Evolutionary conservation across 306 rosid species (phyloP).

Genomic region (Casuarina equisetifolia): DNA sequence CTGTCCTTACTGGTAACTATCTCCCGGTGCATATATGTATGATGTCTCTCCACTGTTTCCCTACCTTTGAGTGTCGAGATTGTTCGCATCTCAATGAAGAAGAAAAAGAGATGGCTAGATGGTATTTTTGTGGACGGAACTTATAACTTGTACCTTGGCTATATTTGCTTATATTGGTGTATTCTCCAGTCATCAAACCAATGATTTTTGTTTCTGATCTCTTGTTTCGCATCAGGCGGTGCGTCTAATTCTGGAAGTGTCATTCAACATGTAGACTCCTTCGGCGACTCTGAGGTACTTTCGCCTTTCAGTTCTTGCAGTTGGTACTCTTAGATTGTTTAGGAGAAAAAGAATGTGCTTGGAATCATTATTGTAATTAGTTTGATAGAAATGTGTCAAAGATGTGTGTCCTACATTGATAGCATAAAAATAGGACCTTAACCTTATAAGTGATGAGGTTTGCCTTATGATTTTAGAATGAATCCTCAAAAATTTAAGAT

Average conservation of each 20-base stretch:
- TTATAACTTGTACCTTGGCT: too few relatives aligned
- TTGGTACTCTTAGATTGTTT: not conserved
- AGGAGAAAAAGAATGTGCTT: not conserved
- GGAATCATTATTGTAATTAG: too few relatives aligned
- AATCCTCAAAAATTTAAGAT: too few relatives aligned
- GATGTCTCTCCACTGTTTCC: not conserved
- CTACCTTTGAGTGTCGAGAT: not conserved
- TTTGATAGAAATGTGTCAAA: too few relatives aligned
- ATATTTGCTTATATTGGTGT: too few relatives aligned
- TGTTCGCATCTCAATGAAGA: too few relatives aligned
- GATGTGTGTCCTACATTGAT: too few relatives aligned
- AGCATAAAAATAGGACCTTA: too few relatives aligned
- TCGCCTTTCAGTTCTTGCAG: constrained; percentile 5
- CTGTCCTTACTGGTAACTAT: constrained; percentile 52
- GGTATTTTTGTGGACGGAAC: too few relatives aligned
- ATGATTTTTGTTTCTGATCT: not conserved
- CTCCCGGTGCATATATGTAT: not conserved
- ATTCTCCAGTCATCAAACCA: not conserved
- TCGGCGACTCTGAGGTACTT: constrained; percentile 66
- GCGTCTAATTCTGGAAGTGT: constrained; percentile 51
- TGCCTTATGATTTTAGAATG: too few relatives aligned
- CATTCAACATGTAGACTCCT: constrained; percentile 68
- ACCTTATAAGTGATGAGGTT: too few relatives aligned
- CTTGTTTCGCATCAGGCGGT: constrained; percentile 46
- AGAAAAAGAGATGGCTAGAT: too few relatives aligned